Base-by-base conservation (phyloP, 345 rosid genomes). In the Erodium maritimum region DNA sequence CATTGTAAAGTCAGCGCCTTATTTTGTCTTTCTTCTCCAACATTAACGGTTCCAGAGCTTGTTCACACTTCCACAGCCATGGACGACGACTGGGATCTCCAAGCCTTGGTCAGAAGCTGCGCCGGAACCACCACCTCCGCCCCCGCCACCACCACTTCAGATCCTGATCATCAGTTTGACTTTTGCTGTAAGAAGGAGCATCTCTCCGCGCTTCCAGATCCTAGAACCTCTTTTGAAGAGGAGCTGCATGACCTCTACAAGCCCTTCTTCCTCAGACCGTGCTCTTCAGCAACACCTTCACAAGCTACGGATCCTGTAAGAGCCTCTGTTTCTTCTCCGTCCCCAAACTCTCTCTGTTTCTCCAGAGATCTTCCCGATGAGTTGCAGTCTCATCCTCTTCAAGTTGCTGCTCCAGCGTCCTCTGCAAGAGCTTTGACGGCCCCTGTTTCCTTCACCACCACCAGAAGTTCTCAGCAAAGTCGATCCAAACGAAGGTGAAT, bases 31-130 rank as follows among this genome's bases (percentile, higher is more conserved):
- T 22, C 80, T 61, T 5, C 50, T 29, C 25, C 10, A 33, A 42
- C 17, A 9, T 19, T 4, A 22, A 48, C 19, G 17, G 17, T 34
- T 48, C 16, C 5, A 18, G 57, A 37, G 46, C n/a, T n/a, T n/a
- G n/a, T n/a, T n/a, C n/a, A 37, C 12, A 37, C 46, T 37, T 5
- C 10, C 14, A 5, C 21, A 23, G 37, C 57, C 52, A 69, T 69
- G 72, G 72, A 63, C 45, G 64, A 24, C n/a, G 68, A 69, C 67
- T 91, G 98, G 98, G 96, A 91, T 82, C 90, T 91, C 64, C 82
- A 81, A 60, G 98, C 98, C 57, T 95, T 91, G 70, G 96, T 91
- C 46, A 76, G 96, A 73, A 81, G 95, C 33, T 84, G 89, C 70
- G 58, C 76, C 73, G 29, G 74, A 59, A 23, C 71, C 6, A 22